Conservation (phyloP, 768 basidiomycete genomes). For the Boletus insuetus region DNA sequence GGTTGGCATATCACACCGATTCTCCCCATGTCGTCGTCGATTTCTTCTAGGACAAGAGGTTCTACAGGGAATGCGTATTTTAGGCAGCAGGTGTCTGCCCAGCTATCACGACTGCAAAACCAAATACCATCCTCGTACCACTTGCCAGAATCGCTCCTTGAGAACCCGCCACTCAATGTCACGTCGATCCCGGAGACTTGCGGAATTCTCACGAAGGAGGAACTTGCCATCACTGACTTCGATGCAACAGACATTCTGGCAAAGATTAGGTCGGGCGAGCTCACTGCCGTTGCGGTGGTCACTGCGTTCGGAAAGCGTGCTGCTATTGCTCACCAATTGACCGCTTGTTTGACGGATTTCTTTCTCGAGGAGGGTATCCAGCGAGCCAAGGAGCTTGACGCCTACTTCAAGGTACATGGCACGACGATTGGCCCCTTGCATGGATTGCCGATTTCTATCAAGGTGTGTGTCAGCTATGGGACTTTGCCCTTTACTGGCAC, state of each 20-base stretch:
- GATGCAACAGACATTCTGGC: conserved; percentile 36
- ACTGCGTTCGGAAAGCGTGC: conserved; percentile 50
- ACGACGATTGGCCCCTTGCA: conserved; percentile 43
- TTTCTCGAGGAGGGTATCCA: conserved; percentile 43
- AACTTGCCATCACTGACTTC: conserved; percentile 34
- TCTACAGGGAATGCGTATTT: conserved; percentile 23
- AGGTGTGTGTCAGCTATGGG: conserved; percentile 24
- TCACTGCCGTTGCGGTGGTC: conserved; percentile 39
- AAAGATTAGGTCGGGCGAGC: conserved; percentile 28
- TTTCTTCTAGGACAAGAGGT: conserved; percentile 21
- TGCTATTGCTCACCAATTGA: conserved; percentile 49
- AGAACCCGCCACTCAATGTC: conserved; percentile 31
- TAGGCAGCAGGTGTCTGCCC: conserved; percentile 15
- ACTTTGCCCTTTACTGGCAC: neutral
- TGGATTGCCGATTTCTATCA: conserved; percentile 40
- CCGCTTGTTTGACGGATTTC: conserved; percentile 40
- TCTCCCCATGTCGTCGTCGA: conserved; percentile 15
- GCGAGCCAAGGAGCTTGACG: conserved; percentile 42
- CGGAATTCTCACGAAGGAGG: conserved; percentile 31
- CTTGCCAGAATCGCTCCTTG: conserved; percentile 16
- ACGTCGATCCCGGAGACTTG: conserved; percentile 31
- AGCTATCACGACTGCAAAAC: conserved; percentile 19
- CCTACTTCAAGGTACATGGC: conserved; percentile 36
- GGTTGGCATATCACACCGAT: neutral
- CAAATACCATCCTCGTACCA: conserved; percentile 23